Conservation (phyloP, 495 filamentous ascomycete species). For the Trichocladium antarcticum region DNA sequence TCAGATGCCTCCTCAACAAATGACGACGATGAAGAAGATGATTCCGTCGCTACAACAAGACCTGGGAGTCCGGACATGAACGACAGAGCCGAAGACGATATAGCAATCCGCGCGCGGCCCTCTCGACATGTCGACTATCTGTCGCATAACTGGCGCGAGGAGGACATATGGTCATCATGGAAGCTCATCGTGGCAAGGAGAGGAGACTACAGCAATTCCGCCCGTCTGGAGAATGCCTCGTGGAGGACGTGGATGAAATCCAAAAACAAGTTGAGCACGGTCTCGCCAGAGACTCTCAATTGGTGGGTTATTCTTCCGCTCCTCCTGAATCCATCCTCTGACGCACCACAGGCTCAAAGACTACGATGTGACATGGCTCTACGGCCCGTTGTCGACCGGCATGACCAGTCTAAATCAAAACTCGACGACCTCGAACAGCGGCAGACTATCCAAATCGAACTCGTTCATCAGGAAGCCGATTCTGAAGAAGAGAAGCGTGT, state of each 20-base stretch:
- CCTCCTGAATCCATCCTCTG: constrained; percentile 12
- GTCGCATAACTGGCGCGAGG: constrained; percentile 89
- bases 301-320: constrained; percentile 48
- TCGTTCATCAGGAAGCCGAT: constrained; percentile 88
- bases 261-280: constrained; percentile 72
- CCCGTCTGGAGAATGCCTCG: constrained; percentile 86
- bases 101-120: constrained; percentile 61
- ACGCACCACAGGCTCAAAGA: constrained; percentile 70
- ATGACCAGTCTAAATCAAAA: constrained; percentile 35
- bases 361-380: constrained; percentile 95
- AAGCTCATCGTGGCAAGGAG: constrained; percentile 73
- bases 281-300: constrained; percentile 80
- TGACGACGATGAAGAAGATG: constrained; percentile 33
- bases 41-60: constrained; percentile 35
- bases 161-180: constrained; percentile 98
- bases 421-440: constrained; percentile 41
- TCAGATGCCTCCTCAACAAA: constrained; percentile 38
- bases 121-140: constrained; percentile 93
- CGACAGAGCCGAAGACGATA: constrained; percentile 68
- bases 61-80: constrained; percentile 34
- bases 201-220: constrained; percentile 66
- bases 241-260: constrained; percentile 97
- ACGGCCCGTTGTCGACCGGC: constrained; percentile 77
- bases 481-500: constrained; percentile 90
- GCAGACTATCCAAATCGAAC: constrained; percentile 60